A percentile compares a stretch with the other conserved stretches of the same genome.
Evolutionary conservation across 495 filamentous ascomycete species (phyloP).

Genomic region (Achaetomiella virescens): DNA sequence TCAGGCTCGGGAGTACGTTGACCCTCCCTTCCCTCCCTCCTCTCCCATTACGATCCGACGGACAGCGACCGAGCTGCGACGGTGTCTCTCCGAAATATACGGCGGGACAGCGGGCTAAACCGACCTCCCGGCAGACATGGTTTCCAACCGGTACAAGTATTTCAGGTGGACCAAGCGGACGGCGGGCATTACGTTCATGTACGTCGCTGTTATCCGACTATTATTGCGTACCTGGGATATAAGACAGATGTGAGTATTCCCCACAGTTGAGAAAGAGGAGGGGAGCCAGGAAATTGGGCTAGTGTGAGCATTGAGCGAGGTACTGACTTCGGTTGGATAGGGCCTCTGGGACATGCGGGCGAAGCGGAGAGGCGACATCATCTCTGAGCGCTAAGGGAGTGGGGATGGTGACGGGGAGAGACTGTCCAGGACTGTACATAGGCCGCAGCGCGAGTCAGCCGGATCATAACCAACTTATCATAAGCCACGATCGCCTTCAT

Average conservation of each 20-base stretch:
- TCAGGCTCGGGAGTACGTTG: constrained; percentile 66
- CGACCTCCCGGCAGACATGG: constrained; percentile 57
- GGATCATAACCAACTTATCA: background rate
- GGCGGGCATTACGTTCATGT: constrained; percentile 69
- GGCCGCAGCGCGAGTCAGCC: background rate
- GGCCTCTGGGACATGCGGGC: constrained; percentile 81
- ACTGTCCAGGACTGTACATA: constrained; percentile 28
- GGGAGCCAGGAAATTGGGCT: background rate
- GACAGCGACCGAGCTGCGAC: background rate
- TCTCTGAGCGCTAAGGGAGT: constrained; percentile 65
- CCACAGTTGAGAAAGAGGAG: background rate
- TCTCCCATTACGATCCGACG: background rate
- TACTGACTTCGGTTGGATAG: constrained; percentile 38
- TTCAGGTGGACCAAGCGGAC: constrained; percentile 88
- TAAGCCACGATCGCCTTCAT: too few species aligned
- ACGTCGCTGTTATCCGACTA: constrained; percentile 57
- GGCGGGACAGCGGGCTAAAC: background rate
- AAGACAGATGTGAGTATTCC: constrained; percentile 67
- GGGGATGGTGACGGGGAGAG: background rate
- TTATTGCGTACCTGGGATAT: constrained; percentile 64
- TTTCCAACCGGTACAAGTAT: constrained; percentile 81
- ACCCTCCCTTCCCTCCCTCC: constrained; percentile 13
- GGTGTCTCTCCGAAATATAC: too few species aligned
- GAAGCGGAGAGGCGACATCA: constrained; percentile 77
- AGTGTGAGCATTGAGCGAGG: background rate